phyloP scores from a whole-genome alignment of 768 basidiomycete genomes.

The Rhizopogon rudus region DNA sequence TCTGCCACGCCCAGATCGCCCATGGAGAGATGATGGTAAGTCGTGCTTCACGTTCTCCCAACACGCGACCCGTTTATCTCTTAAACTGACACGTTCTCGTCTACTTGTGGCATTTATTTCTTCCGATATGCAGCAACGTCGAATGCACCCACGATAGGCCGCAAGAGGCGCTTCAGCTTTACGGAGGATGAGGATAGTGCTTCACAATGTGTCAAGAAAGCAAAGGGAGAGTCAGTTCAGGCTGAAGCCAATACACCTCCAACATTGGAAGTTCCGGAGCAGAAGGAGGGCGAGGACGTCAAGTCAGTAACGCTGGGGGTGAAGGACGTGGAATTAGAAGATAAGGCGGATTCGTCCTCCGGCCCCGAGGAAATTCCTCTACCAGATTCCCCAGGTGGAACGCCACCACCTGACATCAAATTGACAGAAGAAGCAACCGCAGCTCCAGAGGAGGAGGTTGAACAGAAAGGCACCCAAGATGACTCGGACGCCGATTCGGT shows the following conservation, averaged over 20 bases:
- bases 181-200: conserved; percentile 33
- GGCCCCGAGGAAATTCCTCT: conserved; percentile 31
- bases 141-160: conserved; percentile 62
- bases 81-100: conserved; percentile 11
- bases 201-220: conserved; percentile 29
- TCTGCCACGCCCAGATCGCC: conserved; percentile 66
- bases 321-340: conserved; percentile 60
- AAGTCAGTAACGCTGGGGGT: conserved; percentile 72
- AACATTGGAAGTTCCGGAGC: conserved; percentile 16
- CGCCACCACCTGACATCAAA: conserved; percentile 13
- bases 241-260: conserved; percentile 23
- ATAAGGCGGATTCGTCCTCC: conserved; percentile 13
- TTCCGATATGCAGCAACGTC: conserved; percentile 52
- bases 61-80: conserved; percentile 1
- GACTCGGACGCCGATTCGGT: conserved; percentile 14
- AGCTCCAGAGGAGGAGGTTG: conserved; percentile 6
- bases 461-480: conserved; percentile 9
- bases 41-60: conserved; percentile 11
- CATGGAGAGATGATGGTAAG: conserved; percentile 77
- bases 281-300: conserved; percentile 41
- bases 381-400: conserved; percentile 31
- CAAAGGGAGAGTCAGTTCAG: conserved; percentile 36
- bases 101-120: conserved; percentile 5
- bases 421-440: conserved; percentile 2
- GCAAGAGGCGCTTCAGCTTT: conserved; percentile 60